These are phyloP conservation scores for Kwoniella sp. DNA, from an alignment of 768 basidiomycete species.

Conservation along the genomic window DNA sequence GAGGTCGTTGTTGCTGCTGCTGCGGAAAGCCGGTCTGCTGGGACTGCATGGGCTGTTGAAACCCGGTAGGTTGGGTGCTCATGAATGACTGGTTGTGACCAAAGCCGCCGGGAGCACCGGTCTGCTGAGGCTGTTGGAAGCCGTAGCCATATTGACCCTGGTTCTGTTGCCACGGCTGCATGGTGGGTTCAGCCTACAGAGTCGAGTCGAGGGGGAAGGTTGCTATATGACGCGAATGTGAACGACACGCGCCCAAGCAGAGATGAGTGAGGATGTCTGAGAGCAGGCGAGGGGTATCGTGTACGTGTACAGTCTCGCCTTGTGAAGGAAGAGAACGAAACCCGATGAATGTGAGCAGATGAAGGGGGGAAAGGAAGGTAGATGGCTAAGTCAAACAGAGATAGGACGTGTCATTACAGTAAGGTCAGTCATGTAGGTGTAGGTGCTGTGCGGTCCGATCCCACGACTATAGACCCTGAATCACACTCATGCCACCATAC, in stretches of 20 bases:
- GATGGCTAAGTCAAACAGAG: not conserved
- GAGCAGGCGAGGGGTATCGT: no score
- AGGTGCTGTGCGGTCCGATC: constrained; percentile 6
- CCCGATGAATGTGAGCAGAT: not conserved
- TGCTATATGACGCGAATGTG: not conserved
- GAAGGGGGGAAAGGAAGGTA: constrained; percentile 1
- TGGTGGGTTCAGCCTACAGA: constrained; percentile 3
- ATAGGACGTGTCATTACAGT: not conserved
- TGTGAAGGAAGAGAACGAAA: no score
- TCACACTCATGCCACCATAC: not conserved
- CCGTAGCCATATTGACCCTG: constrained; percentile 22
- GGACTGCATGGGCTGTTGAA: constrained; percentile 16
- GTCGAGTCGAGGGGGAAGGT: no score
- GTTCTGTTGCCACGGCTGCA: constrained; percentile 39
- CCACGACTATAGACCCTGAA: constrained; percentile 14
- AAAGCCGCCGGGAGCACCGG: constrained; percentile 35
- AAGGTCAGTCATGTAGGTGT: not conserved
- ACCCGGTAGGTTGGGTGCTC: constrained; percentile 28
- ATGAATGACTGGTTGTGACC: constrained; percentile 32
- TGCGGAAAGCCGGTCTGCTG: constrained; percentile 35
- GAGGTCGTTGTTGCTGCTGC: constrained; percentile 36
- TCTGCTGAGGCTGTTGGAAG: constrained; percentile 39
- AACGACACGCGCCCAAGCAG: no score
- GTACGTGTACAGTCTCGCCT: no score
- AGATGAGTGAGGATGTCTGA: no score